Conservation (phyloP, 2,329 filamentous ascomycete genomes). For the Colletotrichum lindemuthianum region DNA sequence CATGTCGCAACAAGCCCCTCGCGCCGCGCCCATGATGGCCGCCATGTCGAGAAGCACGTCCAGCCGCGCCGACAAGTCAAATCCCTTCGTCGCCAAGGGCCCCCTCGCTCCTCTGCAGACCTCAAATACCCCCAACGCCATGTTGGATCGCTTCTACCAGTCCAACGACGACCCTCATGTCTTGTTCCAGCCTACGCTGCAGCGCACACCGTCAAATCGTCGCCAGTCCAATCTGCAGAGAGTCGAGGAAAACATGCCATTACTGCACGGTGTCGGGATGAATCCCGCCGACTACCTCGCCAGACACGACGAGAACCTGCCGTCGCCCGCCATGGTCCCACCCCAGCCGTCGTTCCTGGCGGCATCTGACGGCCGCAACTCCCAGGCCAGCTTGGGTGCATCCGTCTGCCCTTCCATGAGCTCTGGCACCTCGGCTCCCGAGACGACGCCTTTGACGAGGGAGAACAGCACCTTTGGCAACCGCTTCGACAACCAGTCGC, state of each 20-base stretch:
- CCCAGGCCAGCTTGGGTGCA: constrained; percentile 41
- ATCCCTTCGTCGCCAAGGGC: constrained; percentile 50
- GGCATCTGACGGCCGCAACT: constrained; percentile 33
- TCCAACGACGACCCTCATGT: constrained; percentile 45
- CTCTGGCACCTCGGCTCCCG: constrained; percentile 51
- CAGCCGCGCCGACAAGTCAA: constrained; percentile 51
- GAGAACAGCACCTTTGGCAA: constrained; percentile 53
- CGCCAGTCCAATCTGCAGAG: constrained; percentile 43
- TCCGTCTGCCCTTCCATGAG: constrained; percentile 56
- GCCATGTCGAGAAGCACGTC: constrained; percentile 50
- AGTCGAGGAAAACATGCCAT: constrained; percentile 47
- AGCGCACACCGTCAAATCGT: constrained; percentile 41
- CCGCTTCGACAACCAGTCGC: constrained; percentile 39
- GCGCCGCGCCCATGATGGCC: constrained; percentile 33
- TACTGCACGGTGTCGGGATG: constrained; percentile 47
- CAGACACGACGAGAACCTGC: constrained; percentile 40
- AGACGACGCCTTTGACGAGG: constrained; percentile 53
- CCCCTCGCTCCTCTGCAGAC: constrained; percentile 47
- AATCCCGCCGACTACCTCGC: constrained; percentile 53
- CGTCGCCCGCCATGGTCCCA: constrained; percentile 40
- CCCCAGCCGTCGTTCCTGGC: constrained; percentile 38
- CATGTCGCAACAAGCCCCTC: constrained; percentile 45
- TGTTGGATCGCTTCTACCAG: constrained; percentile 44
- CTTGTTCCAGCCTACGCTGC: constrained; percentile 38
- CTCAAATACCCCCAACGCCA: constrained; percentile 38